Evolutionary conservation across 208 protist species (phyloP), one percentile per base, ranked within the genome.

Genomic region (Crithidia bombi): DNA sequence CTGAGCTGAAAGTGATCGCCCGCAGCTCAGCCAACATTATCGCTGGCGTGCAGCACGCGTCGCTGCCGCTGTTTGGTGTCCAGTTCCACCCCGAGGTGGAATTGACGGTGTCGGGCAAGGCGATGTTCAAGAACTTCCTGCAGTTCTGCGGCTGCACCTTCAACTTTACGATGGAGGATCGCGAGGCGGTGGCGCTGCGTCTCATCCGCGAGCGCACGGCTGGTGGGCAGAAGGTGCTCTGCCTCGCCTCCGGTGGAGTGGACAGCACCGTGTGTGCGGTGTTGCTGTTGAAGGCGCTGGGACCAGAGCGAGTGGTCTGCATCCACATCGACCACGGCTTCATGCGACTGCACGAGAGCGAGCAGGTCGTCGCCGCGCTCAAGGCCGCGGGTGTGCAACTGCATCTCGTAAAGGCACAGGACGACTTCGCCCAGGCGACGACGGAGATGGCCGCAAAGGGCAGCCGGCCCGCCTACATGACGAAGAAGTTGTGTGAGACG

Each of bases 11-110:
- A 21, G 78, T 91, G 6, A 91, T 83, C 28, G 91, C 83, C 21
- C 77, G 66, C 38, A 94, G 90, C 65, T 85, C 82, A 28, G 70
- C 81, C n/a, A 61, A 80, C 50, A 88, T 98, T 56, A 79, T 96
- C 47, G 88, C 91, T 23, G 93, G 90, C 1, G 85, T 97, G 41
- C 77, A 96, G 65, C 81, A 97, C 72, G 33, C 35, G 11, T 58
- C 73, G 32, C 65, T 80, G 35, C 81, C 83, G 11, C 73, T 97
- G 5, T 98, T 88, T 75, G 96, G 94, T 67, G 86, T 98, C n/a
- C 97, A 99, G 89, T 99, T 99, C 78, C 98, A 99, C 75, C 98
- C 98, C 2, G 98, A 99, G 68, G 98, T 99, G 23, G 94, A 98
- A 77, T 89, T 99, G 17, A 94, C 97, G n/a, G 78, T 85, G 15